Evolutionary conservation across 768 basidiomycete species (phyloP), one percentile per base, ranked within the genome.

Genomic region (Crassisporium funariophilum): DNA sequence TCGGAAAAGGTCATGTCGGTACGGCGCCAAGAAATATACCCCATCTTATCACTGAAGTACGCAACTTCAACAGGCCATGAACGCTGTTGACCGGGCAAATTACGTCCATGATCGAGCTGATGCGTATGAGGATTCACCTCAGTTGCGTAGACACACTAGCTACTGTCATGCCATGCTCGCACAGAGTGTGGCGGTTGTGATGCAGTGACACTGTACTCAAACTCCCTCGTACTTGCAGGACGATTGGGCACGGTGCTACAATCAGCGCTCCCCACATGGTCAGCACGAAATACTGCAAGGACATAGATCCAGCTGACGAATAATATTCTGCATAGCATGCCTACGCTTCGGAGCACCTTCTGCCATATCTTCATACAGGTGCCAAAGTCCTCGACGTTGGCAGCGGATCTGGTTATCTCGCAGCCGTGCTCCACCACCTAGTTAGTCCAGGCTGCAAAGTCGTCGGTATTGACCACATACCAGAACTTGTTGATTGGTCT

Each of bases 181-280:
- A 21, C 11, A 24, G 16, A 38, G n/a, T 20, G 19, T 41, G 41
- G 17, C 23, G 24, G 29, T 11, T 11, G 19, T 11, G 13, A n/a
- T n/a, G 11, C 20, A 11, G 36, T 11, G 20, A 11, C n/a, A 19
- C 13, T 16, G 16, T 33, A 9, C 13, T 24, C 27, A 44, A 41
- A 34, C 38, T 5, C 7, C 22, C 8, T 22, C 29, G 19, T 24
- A 24, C 10, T 7, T 21, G 33, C 57, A 89, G 88, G 62, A 50
- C 74, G 13, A 93, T 94, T 41, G 88, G 89, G 2, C 78, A 87
- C 58, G 85, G 83, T 10, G 95, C 94, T 11, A 99, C 95, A 0
- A 98, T 99, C 52, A 91, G 88, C 29, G 95, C 95, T 0, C 95
- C 95, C 1, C 95, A 99, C 63, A 98, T 98, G 95, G 88, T 86